phyloP scores from a whole-genome alignment of 106 monocot genomes.

The Amphibolis antarctica region DNA sequence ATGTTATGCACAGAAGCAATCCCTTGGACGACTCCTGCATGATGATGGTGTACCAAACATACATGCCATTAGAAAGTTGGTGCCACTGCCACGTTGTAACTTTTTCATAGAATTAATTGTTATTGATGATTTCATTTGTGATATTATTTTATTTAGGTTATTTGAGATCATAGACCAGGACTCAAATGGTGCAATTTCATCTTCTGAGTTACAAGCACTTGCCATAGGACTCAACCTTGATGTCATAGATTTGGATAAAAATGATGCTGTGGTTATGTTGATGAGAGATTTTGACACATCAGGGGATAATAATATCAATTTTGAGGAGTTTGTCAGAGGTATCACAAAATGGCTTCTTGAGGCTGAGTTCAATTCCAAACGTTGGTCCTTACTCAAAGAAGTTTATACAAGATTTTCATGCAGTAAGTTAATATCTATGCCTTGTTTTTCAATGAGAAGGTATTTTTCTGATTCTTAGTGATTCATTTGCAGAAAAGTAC shows the following conservation, averaged over 20 bases:
- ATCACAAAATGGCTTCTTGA: slow-evolving; percentile 63
- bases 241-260: slow-evolving; percentile 38
- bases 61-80: slow-evolving; percentile 52
- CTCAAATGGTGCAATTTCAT: slow-evolving; percentile 26
- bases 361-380: slow-evolving; percentile 29
- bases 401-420: slow-evolving; percentile 57
- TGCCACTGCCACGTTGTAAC: no score
- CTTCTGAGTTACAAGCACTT: slow-evolving; percentile 51
- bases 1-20: slow-evolving; percentile 38
- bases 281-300: slow-evolving; percentile 87
- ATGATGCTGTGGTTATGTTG: slow-evolving; percentile 48
- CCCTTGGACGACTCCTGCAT: slow-evolving; percentile 42
- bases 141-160: slow-evolving; percentile 36
- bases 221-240: slow-evolving; percentile 65
- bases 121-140: no score
- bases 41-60: slow-evolving; percentile 53
- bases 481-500: slow-evolving; percentile 7
- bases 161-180: slow-evolving; percentile 58
- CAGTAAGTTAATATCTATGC: slow-evolving; percentile 24
- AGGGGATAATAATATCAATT: slow-evolving; percentile 33
- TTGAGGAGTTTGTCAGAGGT: slow-evolving; percentile 46
- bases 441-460: not conserved
- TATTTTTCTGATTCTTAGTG: not conserved
- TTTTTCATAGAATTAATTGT: no score
- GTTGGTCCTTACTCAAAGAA: slow-evolving; percentile 44